Conservation (phyloP, 352 stramenopile species). For the Pythium folliculosum region DNA sequence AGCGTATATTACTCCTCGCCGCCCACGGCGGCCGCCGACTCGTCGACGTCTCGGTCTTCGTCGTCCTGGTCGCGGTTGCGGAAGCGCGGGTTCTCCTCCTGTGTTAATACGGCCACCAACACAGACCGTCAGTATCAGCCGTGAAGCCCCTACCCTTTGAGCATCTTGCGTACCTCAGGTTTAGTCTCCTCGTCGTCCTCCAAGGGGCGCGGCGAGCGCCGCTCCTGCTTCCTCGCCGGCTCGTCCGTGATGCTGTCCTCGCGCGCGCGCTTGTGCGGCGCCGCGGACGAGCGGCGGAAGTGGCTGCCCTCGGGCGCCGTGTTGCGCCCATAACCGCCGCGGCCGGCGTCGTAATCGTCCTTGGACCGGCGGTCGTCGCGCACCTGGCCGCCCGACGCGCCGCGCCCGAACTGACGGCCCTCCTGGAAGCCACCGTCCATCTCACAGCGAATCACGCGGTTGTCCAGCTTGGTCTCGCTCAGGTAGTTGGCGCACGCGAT, state of each 20-base stretch:
- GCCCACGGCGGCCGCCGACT: conserved; percentile 1
- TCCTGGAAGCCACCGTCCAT: conserved; percentile 89
- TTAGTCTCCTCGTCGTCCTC: conserved; percentile 21
- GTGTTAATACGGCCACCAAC: too few relatives aligned
- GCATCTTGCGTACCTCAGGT: conserved; percentile 16
- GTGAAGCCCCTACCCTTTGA: too few relatives aligned
- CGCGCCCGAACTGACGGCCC: conserved; percentile 84
- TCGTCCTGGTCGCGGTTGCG: conserved; percentile 50
- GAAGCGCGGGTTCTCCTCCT: conserved; percentile 67
- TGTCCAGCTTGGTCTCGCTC: conserved; percentile 88
- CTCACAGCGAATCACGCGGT: conserved; percentile 85
- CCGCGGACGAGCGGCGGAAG: conserved; percentile 57
- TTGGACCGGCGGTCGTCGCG: conserved; percentile 83
- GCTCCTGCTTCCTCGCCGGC: conserved; percentile 43
- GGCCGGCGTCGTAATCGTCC: conserved; percentile 82
- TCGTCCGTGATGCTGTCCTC: conserved; percentile 58
- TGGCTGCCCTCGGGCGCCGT: conserved; percentile 63
- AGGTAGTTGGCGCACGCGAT: conserved; percentile 80
- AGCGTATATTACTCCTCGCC: conserved; percentile 15
- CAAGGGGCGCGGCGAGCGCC: conserved; percentile 23
- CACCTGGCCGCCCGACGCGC: conserved; percentile 81
- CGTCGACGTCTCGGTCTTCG: conserved; percentile 30
- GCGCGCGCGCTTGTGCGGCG: conserved; percentile 53
- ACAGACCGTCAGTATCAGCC: too few relatives aligned
- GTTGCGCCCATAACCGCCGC: conserved; percentile 77